A percentile compares a stretch with the other conserved stretches of the same genome.
Conservation (phyloP, 306 rosid species). For the Castanopsis chinensis region DNA sequence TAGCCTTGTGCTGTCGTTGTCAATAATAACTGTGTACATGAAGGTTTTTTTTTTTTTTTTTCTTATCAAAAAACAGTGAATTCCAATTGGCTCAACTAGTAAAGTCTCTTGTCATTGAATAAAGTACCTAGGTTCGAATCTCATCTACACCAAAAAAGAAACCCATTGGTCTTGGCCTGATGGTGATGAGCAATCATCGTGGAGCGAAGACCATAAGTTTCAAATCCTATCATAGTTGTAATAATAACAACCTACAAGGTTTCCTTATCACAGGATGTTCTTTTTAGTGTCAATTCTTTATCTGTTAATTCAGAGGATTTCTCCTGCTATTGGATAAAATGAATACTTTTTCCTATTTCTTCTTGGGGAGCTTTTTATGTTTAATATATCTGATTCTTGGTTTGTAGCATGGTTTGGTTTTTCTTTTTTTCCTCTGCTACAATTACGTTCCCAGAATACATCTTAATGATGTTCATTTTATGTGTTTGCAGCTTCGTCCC, state of each 20-base stretch:
- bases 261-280: background rate
- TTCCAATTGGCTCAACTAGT: no score
- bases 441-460: background rate
- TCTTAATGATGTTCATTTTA: background rate
- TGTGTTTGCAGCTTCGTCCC: slow-evolving; percentile 60
- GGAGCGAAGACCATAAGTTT: no score
- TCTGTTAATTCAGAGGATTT: background rate
- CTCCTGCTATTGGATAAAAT: background rate
- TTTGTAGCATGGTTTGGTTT: slow-evolving; percentile 7
- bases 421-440: slow-evolving; percentile 5
- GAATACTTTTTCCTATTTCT: background rate
- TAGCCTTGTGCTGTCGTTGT: background rate
- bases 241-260: background rate
- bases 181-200: no score
- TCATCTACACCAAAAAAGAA: no score
- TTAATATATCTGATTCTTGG: background rate
- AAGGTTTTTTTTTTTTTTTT: no score
- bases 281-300: background rate
- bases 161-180: no score
- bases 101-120: no score
- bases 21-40: background rate
- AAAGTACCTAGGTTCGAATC: no score
- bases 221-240: no score
- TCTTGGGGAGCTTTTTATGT: background rate
- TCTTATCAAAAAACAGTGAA: no score